These are phyloP conservation scores for Polyporus tsugae DNA, from an alignment of 1,284 basidiomycete species.

Conservation along the genomic window DNA sequence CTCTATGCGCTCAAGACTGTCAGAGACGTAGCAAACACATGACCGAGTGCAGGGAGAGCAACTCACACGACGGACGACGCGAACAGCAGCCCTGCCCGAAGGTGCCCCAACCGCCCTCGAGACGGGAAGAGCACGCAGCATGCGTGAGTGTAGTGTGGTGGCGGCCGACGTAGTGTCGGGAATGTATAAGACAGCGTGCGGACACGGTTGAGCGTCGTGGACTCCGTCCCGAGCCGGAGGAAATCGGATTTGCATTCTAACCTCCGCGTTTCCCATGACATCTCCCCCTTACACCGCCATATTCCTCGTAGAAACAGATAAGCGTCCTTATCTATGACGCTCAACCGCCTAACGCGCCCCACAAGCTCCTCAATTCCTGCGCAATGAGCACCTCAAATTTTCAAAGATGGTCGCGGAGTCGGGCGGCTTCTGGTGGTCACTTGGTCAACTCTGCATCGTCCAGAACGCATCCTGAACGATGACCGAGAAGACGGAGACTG, in stretches of 20 bases:
- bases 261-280: conserved; percentile 1
- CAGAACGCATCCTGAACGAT: conserved; percentile 24
- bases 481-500: conserved; percentile 26
- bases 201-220: conserved; percentile 23
- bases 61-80: conserved; percentile 64
- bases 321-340: conserved; percentile 11
- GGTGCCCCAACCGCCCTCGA: conserved; percentile 58
- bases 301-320: conserved; percentile 7
- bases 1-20: conserved; percentile 48
- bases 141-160: conserved; percentile 42
- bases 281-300: neutral
- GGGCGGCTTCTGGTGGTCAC: conserved; percentile 4
- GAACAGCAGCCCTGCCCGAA: conserved; percentile 54
- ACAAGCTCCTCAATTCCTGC: conserved; percentile 14
- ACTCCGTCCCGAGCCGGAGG: conserved; percentile 24
- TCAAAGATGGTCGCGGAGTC: conserved; percentile 14
- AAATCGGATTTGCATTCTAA: conserved; percentile 31
- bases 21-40: conserved; percentile 21
- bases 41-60: neutral
- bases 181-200: conserved; percentile 31
- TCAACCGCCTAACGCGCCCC: conserved; percentile 3
- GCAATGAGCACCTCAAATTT: conserved; percentile 17
- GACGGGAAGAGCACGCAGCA: conserved; percentile 68
- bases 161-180: conserved; percentile 36
- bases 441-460: neutral